Evolutionary conservation across 371 early-diverging fungal genomes (phyloP), one percentile per base, ranked within the genome.

Genomic region (Syncephalastrum contaminatum): DNA sequence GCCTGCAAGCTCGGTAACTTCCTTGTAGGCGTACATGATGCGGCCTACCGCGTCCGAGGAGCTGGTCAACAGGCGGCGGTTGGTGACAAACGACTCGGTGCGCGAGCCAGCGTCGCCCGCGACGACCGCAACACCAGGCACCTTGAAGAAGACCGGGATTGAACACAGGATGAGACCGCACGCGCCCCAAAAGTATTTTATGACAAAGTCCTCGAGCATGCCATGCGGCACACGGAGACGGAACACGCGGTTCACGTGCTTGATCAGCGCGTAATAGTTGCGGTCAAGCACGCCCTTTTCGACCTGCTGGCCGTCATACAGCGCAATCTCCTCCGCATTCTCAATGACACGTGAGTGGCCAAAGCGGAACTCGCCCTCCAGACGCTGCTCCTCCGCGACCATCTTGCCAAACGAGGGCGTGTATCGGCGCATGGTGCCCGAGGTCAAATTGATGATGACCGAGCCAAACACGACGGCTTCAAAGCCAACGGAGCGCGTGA

Each of bases 131-230:
- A 77, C 58, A 13, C 78, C 81, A 22, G 79, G 77, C 0, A 86
- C 69, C 54, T 79, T 81, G 58, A 91, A 88, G 71, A 97, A 97
- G 19, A 96, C 97, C 1, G 98, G 98, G 13, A 89, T 89, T 8
- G 91, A 85, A 54, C 94, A 91, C 30, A 95, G 83, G 4, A 94
- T 72, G 40, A 97, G 81, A 40, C 98, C 98, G 54, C 90, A 84
- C 6, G 95, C 97, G 49, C 94, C 93, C 97, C 98, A 97, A 60
- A 90, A 89, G 78, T 93, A 93, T 64, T 93, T 93, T 74, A 93
- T 91, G 45, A 95, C 85, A 70, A 93, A 93, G 58, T 92, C 92
- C 54, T 92, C 93, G 62, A 94, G 67, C 92, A 92, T 92, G 46
- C 91, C 89, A 69, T 92, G 92, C 48, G 85, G 87, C 24, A 92